Percentiles rank a stretch among this genome's conserved stretches.
These are phyloP conservation scores for Ascochyta viciae-villosae DNA, from an alignment of 2,329 filamentous ascomycete genomes.

Conservation along the genomic window DNA sequence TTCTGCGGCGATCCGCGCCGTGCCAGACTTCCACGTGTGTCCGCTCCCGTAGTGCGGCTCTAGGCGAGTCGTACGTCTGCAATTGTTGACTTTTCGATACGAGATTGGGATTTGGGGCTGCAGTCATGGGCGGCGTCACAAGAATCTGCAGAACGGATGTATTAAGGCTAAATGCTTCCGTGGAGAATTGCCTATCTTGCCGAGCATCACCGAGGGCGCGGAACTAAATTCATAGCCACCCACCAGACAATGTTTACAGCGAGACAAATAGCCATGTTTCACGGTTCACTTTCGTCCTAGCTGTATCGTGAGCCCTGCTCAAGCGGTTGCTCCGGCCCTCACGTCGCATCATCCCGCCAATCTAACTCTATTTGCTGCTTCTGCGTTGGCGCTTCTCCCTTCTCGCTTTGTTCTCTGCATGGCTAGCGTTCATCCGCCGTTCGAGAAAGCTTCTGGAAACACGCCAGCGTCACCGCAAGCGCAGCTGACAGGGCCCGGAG, in stretches of 20 bases:
- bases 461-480: background rate
- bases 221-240: background rate
- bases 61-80: background rate
- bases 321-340: background rate
- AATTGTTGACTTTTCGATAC: background rate
- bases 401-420: conserved; percentile 10
- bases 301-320: background rate
- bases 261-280: background rate
- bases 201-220: conserved; percentile 1
- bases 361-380: background rate
- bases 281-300: background rate
- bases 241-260: background rate
- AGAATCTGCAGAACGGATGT: background rate
- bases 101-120: background rate
- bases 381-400: background rate
- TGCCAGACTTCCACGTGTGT: conserved; percentile 5
- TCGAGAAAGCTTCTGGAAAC: conserved; percentile 17
- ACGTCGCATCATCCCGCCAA: conserved; percentile 7
- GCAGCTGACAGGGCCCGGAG: conserved; percentile 11
- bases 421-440: conserved; percentile 8
- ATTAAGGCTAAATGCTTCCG: background rate
- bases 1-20: background rate
- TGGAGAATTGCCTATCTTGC: background rate
- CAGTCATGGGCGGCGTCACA: background rate
- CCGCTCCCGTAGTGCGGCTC: conserved; percentile 9